These are phyloP conservation scores for Mycena rebaudengoi DNA, from an alignment of 768 basidiomycete species.

Conservation along the genomic window DNA sequence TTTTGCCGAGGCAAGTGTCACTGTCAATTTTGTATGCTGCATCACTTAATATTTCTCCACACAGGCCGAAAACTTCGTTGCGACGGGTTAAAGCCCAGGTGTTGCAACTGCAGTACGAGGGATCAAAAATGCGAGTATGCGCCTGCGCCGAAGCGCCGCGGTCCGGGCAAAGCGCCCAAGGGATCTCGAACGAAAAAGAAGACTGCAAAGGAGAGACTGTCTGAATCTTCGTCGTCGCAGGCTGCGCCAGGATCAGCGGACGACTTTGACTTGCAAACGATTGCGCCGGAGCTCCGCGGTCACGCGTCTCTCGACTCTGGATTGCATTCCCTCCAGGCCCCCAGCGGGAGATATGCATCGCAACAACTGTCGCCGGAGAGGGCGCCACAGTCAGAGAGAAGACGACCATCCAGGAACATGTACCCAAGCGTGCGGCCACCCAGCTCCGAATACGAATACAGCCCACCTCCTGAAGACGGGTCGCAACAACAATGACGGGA, in stretches of 20 bases:
- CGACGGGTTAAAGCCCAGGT: slow-evolving; percentile 70
- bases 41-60: background rate
- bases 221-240: slow-evolving; percentile 23
- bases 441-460: slow-evolving; percentile 1
- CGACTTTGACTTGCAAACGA: slow-evolving; percentile 30
- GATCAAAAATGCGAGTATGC: slow-evolving; percentile 63
- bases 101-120: slow-evolving; percentile 68
- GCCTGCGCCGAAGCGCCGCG: slow-evolving; percentile 62
- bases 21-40: background rate
- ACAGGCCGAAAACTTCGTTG: slow-evolving; percentile 80
- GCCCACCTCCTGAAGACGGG: slow-evolving; percentile 5
- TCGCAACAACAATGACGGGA: background rate
- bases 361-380: slow-evolving; percentile 19
- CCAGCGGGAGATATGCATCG: slow-evolving; percentile 11
- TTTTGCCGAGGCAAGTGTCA: slow-evolving; percentile 72
- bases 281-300: slow-evolving; percentile 41
- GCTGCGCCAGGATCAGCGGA: slow-evolving; percentile 13
- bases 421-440: background rate
- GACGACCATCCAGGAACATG: background rate
- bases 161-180: slow-evolving; percentile 79
- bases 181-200: slow-evolving; percentile 58
- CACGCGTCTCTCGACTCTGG: slow-evolving; percentile 41
- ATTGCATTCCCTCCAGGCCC: background rate
- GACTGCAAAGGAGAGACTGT: slow-evolving; percentile 2
- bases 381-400: background rate